phyloP scores from a whole-genome alignment of 1,139 yeast genomes.

The Pichia sp. region DNA sequence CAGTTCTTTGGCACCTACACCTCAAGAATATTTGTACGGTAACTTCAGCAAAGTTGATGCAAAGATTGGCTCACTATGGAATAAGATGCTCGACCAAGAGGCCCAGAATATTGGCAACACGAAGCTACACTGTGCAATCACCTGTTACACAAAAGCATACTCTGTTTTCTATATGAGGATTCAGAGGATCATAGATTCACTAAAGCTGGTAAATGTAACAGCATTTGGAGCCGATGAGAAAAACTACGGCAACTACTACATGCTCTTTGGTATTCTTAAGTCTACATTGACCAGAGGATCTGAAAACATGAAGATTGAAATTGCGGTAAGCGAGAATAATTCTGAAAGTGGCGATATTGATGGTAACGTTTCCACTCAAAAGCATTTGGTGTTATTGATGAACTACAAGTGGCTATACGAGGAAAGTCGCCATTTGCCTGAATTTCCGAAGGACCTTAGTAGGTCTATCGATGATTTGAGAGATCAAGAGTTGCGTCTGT shows the following conservation, averaged over 20 bases:
- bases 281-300: slow-evolving; percentile 8
- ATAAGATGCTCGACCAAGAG: slow-evolving; percentile 48
- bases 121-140: slow-evolving; percentile 30
- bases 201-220: slow-evolving; percentile 16
- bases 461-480: slow-evolving; percentile 22
- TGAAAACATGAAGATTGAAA: slow-evolving; percentile 15
- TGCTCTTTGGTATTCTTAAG: slow-evolving; percentile 20
- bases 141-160: slow-evolving; percentile 37
- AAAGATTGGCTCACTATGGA: slow-evolving; percentile 51
- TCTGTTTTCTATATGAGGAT: slow-evolving; percentile 37
- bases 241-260: slow-evolving; percentile 16
- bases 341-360: slow-evolving; percentile 8
- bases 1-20: slow-evolving; percentile 37
- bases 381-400: slow-evolving; percentile 20
- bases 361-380: slow-evolving; percentile 8
- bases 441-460: slow-evolving; percentile 18
- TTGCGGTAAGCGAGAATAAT: slow-evolving; percentile 4
- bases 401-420: slow-evolving; percentile 27
- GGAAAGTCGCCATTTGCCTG: slow-evolving; percentile 19
- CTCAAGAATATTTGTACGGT: slow-evolving; percentile 61
- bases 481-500: slow-evolving; percentile 18
- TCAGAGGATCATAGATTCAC: slow-evolving; percentile 24
- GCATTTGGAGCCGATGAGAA: slow-evolving; percentile 15
- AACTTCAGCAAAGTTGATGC: slow-evolving; percentile 47
- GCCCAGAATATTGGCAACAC: slow-evolving; percentile 41